Evolutionary conservation across 176 grass and related monocot genomes (phyloP).

Genomic region (Triticum timopheevii): DNA sequence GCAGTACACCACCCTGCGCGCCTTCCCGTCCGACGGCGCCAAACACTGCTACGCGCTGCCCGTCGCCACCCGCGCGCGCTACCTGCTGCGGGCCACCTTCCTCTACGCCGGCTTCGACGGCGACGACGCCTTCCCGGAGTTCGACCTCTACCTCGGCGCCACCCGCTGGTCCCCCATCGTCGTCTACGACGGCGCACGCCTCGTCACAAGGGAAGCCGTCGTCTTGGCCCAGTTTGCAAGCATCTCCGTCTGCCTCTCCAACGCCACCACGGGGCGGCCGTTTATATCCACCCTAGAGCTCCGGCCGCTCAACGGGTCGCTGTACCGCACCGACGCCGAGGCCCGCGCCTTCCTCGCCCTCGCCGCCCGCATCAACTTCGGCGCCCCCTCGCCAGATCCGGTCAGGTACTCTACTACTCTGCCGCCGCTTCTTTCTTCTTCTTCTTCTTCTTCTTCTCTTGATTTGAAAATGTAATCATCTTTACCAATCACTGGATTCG

Average conservation of each 20-base stretch:
- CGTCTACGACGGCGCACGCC: constrained; percentile 53
- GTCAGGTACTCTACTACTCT: constrained; percentile 36
- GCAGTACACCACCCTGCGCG: constrained; percentile 52
- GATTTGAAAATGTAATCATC: too few relatives aligned
- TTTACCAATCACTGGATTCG: too few relatives aligned
- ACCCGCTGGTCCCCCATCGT: constrained; percentile 69
- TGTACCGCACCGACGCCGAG: constrained; percentile 73
- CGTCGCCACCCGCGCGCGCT: constrained; percentile 49
- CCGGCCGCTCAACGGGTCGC: constrained; percentile 61
- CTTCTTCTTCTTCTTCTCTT: too few relatives aligned
- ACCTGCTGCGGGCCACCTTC: constrained; percentile 67
- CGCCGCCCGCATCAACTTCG: constrained; percentile 77
- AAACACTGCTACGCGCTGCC: constrained; percentile 75
- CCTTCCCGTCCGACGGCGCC: constrained; percentile 52
- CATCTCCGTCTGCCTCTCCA: constrained; percentile 62
- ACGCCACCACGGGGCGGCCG: constrained; percentile 56
- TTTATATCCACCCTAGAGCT: constrained; percentile 87
- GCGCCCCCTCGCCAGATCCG: constrained; percentile 49
- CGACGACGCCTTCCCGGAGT: constrained; percentile 80
- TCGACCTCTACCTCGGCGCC: constrained; percentile 69
- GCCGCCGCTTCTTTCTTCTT: background rate
- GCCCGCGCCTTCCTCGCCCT: constrained; percentile 56
- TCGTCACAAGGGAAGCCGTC: constrained; percentile 53
- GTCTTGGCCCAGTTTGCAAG: constrained; percentile 37
- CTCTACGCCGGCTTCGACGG: constrained; percentile 74